Evolutionary conservation across 2,329 filamentous ascomycete species (phyloP).

Genomic region (Diaporthe ilicicola): DNA sequence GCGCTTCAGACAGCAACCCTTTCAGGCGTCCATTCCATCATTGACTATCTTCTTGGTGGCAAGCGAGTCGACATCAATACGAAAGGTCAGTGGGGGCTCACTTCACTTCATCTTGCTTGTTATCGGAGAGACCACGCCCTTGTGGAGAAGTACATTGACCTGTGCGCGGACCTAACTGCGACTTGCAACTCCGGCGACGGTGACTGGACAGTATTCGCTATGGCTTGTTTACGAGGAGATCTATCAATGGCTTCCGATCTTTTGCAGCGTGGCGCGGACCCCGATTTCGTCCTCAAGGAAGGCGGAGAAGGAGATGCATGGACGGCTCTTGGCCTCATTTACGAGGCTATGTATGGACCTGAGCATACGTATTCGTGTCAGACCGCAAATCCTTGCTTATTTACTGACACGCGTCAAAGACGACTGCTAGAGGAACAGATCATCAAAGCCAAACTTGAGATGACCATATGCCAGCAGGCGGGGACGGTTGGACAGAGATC

Average conservation of each 20-base stretch:
- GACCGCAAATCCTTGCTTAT: no score
- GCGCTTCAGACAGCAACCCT: background rate
- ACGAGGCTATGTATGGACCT: background rate
- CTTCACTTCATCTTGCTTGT: background rate
- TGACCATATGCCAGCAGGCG: background rate
- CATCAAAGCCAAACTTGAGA: background rate
- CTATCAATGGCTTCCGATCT: background rate
- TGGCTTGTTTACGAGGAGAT: background rate
- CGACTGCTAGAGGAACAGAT: background rate
- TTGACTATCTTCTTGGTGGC: background rate
- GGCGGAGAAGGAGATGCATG: background rate
- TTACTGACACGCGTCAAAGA: background rate
- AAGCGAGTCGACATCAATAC: background rate
- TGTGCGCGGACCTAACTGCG: background rate
- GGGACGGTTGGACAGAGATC: no score
- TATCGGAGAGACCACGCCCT: background rate
- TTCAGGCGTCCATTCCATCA: accelerated
- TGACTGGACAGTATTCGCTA: background rate
- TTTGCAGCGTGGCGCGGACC: background rate
- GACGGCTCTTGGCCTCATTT: background rate
- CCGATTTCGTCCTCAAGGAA: background rate
- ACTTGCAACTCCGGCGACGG: accelerated
- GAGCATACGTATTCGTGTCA: no score
- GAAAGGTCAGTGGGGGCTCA: background rate
- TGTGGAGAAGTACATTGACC: background rate